Evolutionary conservation across 2,329 filamentous ascomycete species (phyloP).

Genomic region (Parafenestella ontariensis): DNA sequence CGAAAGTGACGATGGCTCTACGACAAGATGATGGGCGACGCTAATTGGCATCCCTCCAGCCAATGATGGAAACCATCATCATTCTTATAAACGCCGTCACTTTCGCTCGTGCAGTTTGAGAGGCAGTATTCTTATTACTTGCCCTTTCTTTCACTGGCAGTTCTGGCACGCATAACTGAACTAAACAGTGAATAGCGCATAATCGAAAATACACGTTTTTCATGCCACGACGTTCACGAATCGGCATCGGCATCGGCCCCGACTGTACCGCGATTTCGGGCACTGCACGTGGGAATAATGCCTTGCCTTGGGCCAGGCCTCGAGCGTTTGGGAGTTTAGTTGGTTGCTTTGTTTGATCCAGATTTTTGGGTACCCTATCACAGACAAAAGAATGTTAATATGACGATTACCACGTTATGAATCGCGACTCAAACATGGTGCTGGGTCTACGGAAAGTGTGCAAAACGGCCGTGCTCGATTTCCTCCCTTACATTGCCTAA

Average conservation of each 20-base stretch:
- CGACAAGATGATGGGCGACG: conserved; percentile 6
- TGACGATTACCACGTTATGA: neutral
- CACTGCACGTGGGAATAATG: conserved; percentile 1
- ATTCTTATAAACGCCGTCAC: neutral
- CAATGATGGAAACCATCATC: conserved; percentile 13
- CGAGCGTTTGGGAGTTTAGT: conserved; percentile 14
- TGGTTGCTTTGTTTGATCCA: neutral
- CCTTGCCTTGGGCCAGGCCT: neutral
- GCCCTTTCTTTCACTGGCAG: neutral
- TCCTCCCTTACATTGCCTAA: neutral
- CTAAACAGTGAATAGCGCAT: conserved; percentile 36
- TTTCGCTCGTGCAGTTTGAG: neutral
- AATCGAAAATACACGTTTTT: conserved; percentile 6
- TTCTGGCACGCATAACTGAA: conserved; percentile 19
- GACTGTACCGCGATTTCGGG: conserved; percentile 3
- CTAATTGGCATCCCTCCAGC: conserved; percentile 24
- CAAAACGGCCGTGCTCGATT: neutral
- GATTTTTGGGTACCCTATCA: conserved; percentile 1
- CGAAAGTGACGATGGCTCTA: conserved; percentile 9
- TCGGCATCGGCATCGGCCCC: conserved; percentile 2
- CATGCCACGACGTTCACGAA: conserved; percentile 4
- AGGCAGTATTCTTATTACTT: neutral
- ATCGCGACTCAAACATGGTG: neutral
- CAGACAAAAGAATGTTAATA: conserved; percentile 12
- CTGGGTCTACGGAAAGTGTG: neutral